Evolutionary conservation across 1,139 yeast genomes (phyloP).

Genomic region (Saccharomyces uvarum): DNA sequence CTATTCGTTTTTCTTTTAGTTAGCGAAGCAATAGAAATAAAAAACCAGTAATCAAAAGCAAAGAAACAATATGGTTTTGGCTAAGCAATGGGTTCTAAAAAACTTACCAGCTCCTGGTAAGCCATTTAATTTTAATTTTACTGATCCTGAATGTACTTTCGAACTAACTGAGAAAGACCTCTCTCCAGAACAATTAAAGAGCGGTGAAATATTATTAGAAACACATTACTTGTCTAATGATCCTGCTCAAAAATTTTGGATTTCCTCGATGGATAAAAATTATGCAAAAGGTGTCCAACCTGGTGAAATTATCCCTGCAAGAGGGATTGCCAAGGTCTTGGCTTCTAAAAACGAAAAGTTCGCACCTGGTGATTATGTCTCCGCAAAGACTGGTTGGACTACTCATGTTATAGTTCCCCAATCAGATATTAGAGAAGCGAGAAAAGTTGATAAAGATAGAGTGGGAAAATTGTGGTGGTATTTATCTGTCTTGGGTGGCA

Average conservation of each 20-base stretch:
- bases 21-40: no score
- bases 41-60: neutral
- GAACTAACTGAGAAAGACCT: slow-evolving; percentile 28
- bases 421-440: slow-evolving; percentile 10
- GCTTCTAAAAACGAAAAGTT: slow-evolving; percentile 38
- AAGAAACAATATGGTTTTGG: slow-evolving; percentile 18
- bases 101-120: slow-evolving; percentile 23
- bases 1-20: no score
- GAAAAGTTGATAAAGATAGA: slow-evolving; percentile 29
- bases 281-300: slow-evolving; percentile 43
- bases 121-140: slow-evolving; percentile 30
- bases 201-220: slow-evolving; percentile 43
- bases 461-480: slow-evolving; percentile 37
- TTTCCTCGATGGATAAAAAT: slow-evolving; percentile 38
- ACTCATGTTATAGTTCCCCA: slow-evolving; percentile 34
- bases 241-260: slow-evolving; percentile 62
- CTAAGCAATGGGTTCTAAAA: slow-evolving; percentile 30
- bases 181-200: slow-evolving; percentile 32
- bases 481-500: slow-evolving; percentile 46
- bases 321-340: slow-evolving; percentile 45
- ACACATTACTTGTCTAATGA: slow-evolving; percentile 51
- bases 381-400: slow-evolving; percentile 37
- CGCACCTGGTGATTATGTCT: slow-evolving; percentile 40
- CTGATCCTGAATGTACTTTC: slow-evolving; percentile 35
- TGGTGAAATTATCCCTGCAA: slow-evolving; percentile 44